Base-by-base conservation (phyloP, 805 yeast genomes). In the Metschnikowia continentalis region DNA sequence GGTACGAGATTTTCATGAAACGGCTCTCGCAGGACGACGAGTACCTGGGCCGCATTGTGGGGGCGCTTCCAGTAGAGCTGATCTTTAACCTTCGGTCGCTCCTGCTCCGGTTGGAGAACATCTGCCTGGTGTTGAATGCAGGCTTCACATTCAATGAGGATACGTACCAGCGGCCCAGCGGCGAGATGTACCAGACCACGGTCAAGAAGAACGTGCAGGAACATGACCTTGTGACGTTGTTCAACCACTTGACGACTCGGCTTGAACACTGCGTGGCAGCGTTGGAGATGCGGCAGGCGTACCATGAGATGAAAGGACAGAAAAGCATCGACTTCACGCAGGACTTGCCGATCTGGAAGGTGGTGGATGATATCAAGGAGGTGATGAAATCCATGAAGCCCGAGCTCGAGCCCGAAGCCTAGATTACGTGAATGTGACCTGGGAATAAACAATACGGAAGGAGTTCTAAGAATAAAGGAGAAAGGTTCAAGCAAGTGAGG, bases 191-290 rank as follows among this genome's bases (percentile, higher is more conserved):
- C 48, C 50, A 54, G 35, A 59, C 61, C 38, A 53, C 51, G 44
- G 47, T 59, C 52, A 51, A 53, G 53, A 46, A 55, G 19, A 56
- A 54, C n/a, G 62, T 65, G 50, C 61, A 64, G 26, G 65, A 62
- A 17, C 57, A 56, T 6, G 90, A 84, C 39, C 62, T 83, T 37
- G 65, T 82, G 38, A 71, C 77, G 4, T 72, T 84, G 41, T 69
- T 87, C 53, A 89, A 84, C 51, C 86, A 83, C 56, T 68, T 84
- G 26, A 79, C 86, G 13, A 80, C 90, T 0, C 75, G 95, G 63
- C 71, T 88, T 37, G 96, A 88, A 61, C 77, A 81, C 48, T 73
- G 80, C 52, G 79, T 80, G 14, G 64, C 70, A 8, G 55, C 63
- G 2, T 54, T 74, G 17, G 63, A 61, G 46, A 48, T 73, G 49